Conservation (phyloP, 495 filamentous ascomycete species). For the Usnea hakonensis region DNA sequence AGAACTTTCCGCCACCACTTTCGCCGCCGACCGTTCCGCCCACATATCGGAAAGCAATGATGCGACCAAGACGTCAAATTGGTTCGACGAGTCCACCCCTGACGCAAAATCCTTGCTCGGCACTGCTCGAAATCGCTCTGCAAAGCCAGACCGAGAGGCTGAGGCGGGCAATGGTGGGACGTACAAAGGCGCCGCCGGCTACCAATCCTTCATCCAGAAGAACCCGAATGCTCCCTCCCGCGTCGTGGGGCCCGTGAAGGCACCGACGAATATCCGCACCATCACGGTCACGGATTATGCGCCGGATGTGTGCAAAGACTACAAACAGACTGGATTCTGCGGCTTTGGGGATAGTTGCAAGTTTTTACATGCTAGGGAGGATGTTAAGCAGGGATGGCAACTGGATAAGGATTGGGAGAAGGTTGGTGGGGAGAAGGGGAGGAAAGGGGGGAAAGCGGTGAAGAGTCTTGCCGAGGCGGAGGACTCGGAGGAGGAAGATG, state of each 20-base stretch:
- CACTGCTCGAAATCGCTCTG: constrained; percentile 42
- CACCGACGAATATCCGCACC: constrained; percentile 82
- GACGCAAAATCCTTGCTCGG: constrained; percentile 54
- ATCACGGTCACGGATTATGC: constrained; percentile 87
- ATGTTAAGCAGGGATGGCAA: constrained; percentile 93
- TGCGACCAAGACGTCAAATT: constrained; percentile 87
- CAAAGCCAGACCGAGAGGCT: constrained; percentile 20
- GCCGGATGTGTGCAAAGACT: constrained; percentile 95
- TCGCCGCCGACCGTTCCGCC: constrained; percentile 49
- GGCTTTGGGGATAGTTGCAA: constrained; percentile 53
- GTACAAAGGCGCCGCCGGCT: constrained; percentile 68
- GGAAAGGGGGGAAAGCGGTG: constrained; percentile 51
- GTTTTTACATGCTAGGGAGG: constrained; percentile 66
- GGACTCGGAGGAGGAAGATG: constrained; percentile 64
- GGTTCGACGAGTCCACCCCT: constrained; percentile 65
- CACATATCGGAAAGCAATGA: constrained; percentile 62
- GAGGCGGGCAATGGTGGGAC: constrained; percentile 46
- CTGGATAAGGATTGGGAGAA: constrained; percentile 90
- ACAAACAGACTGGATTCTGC: constrained; percentile 80
- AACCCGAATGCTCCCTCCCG: constrained; percentile 70
- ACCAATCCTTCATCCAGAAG: constrained; percentile 67
- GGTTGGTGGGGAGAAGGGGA: constrained; percentile 65
- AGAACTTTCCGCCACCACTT: constrained; percentile 47
- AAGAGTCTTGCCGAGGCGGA: constrained; percentile 38
- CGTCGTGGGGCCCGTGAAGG: constrained; percentile 77